These are phyloP conservation scores for Pseudogymnoascus sp. DNA, from an alignment of 2,329 filamentous ascomycete species.

Conservation along the genomic window DNA sequence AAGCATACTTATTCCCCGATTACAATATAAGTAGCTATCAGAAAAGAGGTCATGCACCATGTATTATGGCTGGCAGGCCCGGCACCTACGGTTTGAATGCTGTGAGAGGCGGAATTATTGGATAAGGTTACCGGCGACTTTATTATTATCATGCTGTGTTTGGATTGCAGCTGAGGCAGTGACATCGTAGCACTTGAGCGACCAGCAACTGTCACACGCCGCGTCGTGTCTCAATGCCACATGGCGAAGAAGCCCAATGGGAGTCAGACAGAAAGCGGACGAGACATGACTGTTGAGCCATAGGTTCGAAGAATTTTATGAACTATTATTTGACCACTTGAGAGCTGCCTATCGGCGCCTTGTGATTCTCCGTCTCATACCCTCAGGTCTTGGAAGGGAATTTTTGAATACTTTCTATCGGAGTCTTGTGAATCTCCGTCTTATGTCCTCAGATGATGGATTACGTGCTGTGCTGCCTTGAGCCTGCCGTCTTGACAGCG, in stretches of 20 bases:
- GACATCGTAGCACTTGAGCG: not conserved
- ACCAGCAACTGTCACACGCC: not conserved
- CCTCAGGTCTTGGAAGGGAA: not conserved
- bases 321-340: slow-evolving; percentile 1
- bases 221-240: slow-evolving; percentile 4
- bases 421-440: not conserved
- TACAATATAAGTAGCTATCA: not conserved
- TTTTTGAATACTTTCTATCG: not conserved
- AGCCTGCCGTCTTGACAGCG: not conserved
- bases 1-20: not conserved
- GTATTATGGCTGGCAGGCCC: not conserved
- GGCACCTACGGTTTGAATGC: not conserved
- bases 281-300: not conserved
- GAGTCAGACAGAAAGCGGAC: not conserved
- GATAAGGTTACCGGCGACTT: not conserved
- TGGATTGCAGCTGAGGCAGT: not conserved
- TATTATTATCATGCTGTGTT: not conserved
- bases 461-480: not conserved
- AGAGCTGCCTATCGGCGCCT: not conserved
- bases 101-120: not conserved
- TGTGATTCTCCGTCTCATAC: not conserved
- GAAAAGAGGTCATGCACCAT: not conserved
- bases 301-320: slow-evolving; percentile 2
- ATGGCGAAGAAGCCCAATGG: not conserved
- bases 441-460: not conserved